Percentiles rank a stretch among this genome's conserved stretches.
Conservation (phyloP, 768 basidiomycete species). For the Leccinum arenicola region DNA sequence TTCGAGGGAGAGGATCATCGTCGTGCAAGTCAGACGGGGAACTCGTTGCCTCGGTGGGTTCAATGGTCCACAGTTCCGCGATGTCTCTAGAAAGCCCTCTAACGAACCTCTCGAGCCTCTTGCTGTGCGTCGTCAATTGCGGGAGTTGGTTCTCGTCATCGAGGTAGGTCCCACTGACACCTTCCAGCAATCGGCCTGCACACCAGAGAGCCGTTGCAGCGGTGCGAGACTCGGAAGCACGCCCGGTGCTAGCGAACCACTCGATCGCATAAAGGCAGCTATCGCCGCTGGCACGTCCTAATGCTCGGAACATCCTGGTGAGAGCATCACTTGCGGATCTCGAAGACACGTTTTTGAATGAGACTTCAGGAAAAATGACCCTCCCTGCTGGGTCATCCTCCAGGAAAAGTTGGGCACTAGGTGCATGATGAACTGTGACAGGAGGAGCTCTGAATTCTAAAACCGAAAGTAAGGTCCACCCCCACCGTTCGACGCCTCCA, state of each 20-base stretch:
- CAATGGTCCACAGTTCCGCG: conserved; percentile 69
- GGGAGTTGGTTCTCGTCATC: conserved; percentile 20
- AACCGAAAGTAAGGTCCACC: conserved; percentile 80
- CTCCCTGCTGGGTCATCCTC: conserved; percentile 43
- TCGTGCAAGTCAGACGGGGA: conserved; percentile 11
- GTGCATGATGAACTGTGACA: conserved; percentile 44
- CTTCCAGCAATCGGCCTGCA: conserved; percentile 72
- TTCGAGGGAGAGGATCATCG: conserved; percentile 38
- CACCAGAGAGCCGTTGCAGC: conserved; percentile 83
- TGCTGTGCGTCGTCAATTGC: conserved; percentile 31
- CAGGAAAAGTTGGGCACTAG: conserved; percentile 54
- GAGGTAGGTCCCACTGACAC: conserved; percentile 52
- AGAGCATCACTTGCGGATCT: conserved; percentile 52
- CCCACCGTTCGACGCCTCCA: conserved; percentile 90
- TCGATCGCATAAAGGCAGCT: conserved; percentile 74
- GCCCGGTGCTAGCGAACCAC: conserved; percentile 67
- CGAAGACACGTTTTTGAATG: conserved; percentile 54
- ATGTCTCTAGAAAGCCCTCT: conserved; percentile 61
- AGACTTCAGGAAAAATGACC: conserved; percentile 55
- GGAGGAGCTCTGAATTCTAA: conserved; percentile 67
- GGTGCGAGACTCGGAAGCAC: conserved; percentile 39
- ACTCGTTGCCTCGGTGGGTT: conserved; percentile 31
- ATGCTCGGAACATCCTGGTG: conserved; percentile 65
- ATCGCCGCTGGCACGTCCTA: conserved; percentile 70
- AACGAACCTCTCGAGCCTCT: conserved; percentile 59